Conservation (phyloP, 352 stramenopile species). For the Globisporangium mamillatum region DNA sequence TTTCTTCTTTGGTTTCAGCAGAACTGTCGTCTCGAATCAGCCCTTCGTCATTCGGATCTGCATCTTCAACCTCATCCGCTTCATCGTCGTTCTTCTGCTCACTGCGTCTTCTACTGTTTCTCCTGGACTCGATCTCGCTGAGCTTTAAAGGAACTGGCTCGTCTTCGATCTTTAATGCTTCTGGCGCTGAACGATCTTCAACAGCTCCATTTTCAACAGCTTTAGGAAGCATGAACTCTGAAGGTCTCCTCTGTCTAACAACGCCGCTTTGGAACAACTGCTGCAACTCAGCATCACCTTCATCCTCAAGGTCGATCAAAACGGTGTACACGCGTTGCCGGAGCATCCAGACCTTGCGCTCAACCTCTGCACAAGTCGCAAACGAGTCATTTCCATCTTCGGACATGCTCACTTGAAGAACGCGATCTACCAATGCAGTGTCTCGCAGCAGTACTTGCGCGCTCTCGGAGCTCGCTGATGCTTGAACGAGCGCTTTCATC, state of each 20-base stretch:
- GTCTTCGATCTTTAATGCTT: background rate
- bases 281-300: slow-evolving; percentile 27
- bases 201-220: background rate
- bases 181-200: background rate
- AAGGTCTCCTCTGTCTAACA: background rate
- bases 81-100: background rate
- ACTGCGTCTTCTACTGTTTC: background rate
- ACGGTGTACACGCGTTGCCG: slow-evolving; percentile 47
- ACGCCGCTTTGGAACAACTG: background rate
- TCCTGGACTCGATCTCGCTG: background rate
- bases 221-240: background rate
- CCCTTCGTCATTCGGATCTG: background rate
- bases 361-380: slow-evolving; percentile 30
- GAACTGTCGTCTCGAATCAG: background rate
- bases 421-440: background rate
- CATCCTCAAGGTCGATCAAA: slow-evolving; percentile 33
- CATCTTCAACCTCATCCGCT: background rate
- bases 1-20: background rate
- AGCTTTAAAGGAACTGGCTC: background rate
- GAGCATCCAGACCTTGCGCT: slow-evolving; percentile 38
- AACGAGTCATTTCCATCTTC: slow-evolving; percentile 28
- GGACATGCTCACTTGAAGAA: slow-evolving; percentile 12
- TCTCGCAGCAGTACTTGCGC: background rate
- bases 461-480: background rate
- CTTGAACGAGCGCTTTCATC: slow-evolving; percentile 14